Conservation (phyloP, 1,139 yeast genomes). For the Debaryomyces subglobosus region DNA sequence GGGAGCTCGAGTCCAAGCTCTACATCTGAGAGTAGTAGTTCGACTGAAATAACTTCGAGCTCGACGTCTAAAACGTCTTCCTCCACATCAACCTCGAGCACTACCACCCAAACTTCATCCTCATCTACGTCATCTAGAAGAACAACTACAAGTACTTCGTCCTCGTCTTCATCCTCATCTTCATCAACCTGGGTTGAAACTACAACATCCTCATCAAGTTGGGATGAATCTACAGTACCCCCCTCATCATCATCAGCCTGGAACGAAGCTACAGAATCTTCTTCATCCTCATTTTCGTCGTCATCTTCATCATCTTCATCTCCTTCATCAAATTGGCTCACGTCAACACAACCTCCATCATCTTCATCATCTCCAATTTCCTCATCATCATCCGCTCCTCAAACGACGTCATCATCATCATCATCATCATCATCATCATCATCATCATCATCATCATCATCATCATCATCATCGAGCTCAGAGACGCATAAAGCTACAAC, state of each 20-base stretch:
- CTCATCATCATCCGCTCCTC: neutral
- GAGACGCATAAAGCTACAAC: constrained; percentile 8
- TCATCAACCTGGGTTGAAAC: constrained; percentile 4
- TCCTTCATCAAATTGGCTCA: constrained; percentile 13
- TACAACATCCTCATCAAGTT: constrained; percentile 5
- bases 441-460: constrained; percentile 11
- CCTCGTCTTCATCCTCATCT: constrained; percentile 10
- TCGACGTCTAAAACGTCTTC: constrained; percentile 14
- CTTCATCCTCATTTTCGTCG: constrained; percentile 13
- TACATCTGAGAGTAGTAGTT: constrained; percentile 7
- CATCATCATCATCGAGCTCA: constrained; percentile 8
- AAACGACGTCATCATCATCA: constrained; percentile 13
- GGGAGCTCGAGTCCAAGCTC: constrained; percentile 13
- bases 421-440: neutral
- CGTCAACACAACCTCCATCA: constrained; percentile 17
- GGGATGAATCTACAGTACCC: neutral
- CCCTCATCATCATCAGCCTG: constrained; percentile 3
- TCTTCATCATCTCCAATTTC: constrained; percentile 12
- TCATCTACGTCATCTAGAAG: constrained; percentile 15
- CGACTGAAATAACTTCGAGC: constrained; percentile 20
- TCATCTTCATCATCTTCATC: constrained; percentile 11
- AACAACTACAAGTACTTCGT: constrained; percentile 10
- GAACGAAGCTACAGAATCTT: neutral
- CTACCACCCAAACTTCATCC: constrained; percentile 16
- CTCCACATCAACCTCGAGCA: constrained; percentile 20